These are phyloP conservation scores for Scutellaria galericulata DNA, from an alignment of 257 asterid species.

Conservation along the genomic window DNA sequence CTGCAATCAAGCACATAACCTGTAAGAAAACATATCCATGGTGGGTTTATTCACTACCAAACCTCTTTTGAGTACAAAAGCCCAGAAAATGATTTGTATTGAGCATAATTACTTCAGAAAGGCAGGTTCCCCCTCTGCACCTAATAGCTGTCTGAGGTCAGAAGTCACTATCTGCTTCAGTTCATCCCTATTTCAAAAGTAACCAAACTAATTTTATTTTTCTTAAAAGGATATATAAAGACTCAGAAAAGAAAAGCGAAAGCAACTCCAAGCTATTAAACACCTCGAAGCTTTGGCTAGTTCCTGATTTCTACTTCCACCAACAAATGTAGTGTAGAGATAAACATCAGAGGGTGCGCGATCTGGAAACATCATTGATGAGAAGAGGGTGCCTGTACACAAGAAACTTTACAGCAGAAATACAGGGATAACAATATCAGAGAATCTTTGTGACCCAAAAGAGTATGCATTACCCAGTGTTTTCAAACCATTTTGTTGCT, in stretches of 20 bases:
- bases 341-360: conserved; percentile 81
- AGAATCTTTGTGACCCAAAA: conserved; percentile 14
- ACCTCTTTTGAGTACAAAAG: conserved; percentile 11
- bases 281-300: conserved; percentile 86
- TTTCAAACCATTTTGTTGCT: conserved; percentile 80
- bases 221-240: background rate
- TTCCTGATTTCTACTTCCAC: conserved; percentile 88
- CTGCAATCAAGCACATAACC: conserved; percentile 58
- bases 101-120: conserved; percentile 58
- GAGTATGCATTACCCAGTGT: conserved; percentile 64
- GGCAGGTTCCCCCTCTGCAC: conserved; percentile 84
- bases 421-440: conserved; percentile 28
- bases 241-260: background rate
- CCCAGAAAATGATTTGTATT: conserved; percentile 19
- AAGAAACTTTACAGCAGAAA: conserved; percentile 30
- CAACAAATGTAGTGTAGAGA: conserved; percentile 90
- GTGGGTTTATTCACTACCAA: conserved; percentile 30
- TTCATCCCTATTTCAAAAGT: conserved; percentile 62
- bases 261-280: conserved; percentile 19
- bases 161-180: conserved; percentile 72
- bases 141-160: conserved; percentile 81
- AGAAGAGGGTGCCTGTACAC: conserved; percentile 82
- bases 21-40: conserved; percentile 35
- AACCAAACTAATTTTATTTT: background rate
- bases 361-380: conserved; percentile 96